Base-by-base conservation (phyloP, 2,329 filamentous ascomycete species). In the Colletotrichum sp. region DNA sequence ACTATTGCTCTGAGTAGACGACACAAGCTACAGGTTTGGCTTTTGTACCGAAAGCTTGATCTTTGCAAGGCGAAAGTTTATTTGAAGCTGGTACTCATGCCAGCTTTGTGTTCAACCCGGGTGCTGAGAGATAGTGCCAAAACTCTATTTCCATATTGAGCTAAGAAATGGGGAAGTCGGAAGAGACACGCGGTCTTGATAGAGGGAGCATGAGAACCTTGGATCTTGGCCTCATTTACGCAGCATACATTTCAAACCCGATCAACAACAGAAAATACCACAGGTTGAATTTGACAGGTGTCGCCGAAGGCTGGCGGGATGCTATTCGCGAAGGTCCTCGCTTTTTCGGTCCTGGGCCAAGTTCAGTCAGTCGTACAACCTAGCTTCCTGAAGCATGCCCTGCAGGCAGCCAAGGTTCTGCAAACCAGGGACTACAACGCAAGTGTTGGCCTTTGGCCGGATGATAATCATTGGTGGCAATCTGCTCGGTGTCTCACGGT, bases 281-380 rank as follows among this genome's bases (percentile, higher is more conserved):
- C 38, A 18, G 1, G 16, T 4, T 18, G 16, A 18, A 2, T 18
- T 16, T 3, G 7, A 18, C 8, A 43, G 12, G 8, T 18, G 16
- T 9, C 5, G 6, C 8, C 16, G 5, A 1, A 12, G 43, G n/a
- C 43, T n/a, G 18, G 1, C 43, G 0, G 43, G 43, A 51, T 51
- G 43, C 43, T 51, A 8, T 51, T 51, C 6, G n/a, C 43, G 43
- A 51, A 2, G 1, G 1, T 51, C 1, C n/a, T 51, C 12, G 0
- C 43, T 1, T 51, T 51, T 51, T 8, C 43, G 0, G 43, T 11
- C 21, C 43, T 21, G 1, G 2, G 2, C 3, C 1, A 51, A 21
- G 0, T 51, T 3, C n/a, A 21, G 0, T 13, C n/a, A 51, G n/a
- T 51, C n/a, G 43, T 1, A 12, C 43, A 21, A 13, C 1, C 12